A percentile compares a stretch with the other conserved stretches of the same genome.
phyloP scores from a whole-genome alignment of 345 rosid species.

The Corchorus olitorius region DNA sequence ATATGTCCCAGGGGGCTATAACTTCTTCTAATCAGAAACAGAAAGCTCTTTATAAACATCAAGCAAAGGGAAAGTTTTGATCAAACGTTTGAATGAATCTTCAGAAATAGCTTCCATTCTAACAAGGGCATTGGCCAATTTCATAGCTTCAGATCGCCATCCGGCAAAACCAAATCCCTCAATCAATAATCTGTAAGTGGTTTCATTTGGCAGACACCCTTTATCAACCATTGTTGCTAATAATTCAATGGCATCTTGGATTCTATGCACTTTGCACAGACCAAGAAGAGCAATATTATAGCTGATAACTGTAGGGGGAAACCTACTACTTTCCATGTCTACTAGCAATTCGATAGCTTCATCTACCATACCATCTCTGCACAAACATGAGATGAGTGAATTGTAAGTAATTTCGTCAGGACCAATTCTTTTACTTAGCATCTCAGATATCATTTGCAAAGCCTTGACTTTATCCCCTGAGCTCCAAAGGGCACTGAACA shows the following conservation, averaged over 20 bases:
- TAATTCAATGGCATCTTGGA: constrained; percentile 65
- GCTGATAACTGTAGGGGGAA: constrained; percentile 61
- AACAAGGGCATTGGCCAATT: constrained; percentile 56
- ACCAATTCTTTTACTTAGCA: constrained; percentile 59
- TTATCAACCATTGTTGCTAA: constrained; percentile 60
- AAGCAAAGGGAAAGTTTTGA: constrained; percentile 64
- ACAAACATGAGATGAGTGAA: constrained; percentile 76
- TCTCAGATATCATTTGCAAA: constrained; percentile 60
- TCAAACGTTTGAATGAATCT: constrained; percentile 56
- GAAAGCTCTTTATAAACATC: constrained; percentile 53
- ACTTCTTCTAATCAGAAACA: constrained; percentile 30
- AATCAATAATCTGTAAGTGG: constrained; percentile 61
- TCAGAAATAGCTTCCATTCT: constrained; percentile 56
- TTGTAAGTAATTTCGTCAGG: constrained; percentile 83
- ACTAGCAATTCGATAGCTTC: constrained; percentile 67
- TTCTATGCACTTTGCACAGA: constrained; percentile 65
- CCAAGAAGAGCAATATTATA: constrained; percentile 81
- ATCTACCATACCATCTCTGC: constrained; percentile 85
- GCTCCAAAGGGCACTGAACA: constrained; percentile 83
- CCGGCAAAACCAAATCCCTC: constrained; percentile 86
- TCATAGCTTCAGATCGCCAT: constrained; percentile 69
- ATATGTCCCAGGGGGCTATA: constrained; percentile 21
- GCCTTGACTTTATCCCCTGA: constrained; percentile 61
- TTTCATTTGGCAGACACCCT: constrained; percentile 77
- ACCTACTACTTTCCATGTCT: constrained; percentile 67